phyloP scores from a whole-genome alignment of 2,329 filamentous ascomycete genomes.

The Diaporthe destruens region DNA sequence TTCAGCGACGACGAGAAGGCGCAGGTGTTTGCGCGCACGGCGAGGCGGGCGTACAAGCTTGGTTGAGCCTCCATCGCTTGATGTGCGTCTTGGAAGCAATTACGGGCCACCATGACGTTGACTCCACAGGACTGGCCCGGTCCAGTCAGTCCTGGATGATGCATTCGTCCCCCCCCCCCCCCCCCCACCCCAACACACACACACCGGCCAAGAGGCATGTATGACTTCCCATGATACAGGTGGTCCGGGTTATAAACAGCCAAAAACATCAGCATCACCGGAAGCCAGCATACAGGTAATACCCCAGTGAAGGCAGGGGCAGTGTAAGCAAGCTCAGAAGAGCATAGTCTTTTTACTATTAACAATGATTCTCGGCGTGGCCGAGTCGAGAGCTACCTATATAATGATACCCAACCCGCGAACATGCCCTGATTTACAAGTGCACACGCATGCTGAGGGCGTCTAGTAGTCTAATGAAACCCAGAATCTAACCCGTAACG shows the following conservation, averaged over 20 bases:
- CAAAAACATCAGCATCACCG: neutral
- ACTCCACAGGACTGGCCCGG: neutral
- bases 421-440: constrained; percentile 1
- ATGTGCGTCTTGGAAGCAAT: neutral
- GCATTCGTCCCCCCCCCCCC: too few relatives aligned
- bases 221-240: too few relatives aligned
- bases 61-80: neutral
- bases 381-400: constrained; percentile 26
- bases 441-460: neutral
- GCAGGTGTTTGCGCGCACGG: constrained; percentile 80
- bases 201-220: neutral
- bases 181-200: too few relatives aligned
- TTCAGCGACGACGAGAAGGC: constrained; percentile 72
- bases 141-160: neutral
- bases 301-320: neutral
- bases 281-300: neutral
- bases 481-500: constrained; percentile 39
- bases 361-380: constrained; percentile 23
- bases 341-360: constrained; percentile 30
- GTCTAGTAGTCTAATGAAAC: constrained; percentile 33
- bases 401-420: constrained; percentile 23
- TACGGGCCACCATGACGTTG: neutral
- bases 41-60: constrained; percentile 75
- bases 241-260: too few relatives aligned
- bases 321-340: constrained; percentile 10